Base-by-base conservation (phyloP, 345 rosid genomes). In the Hevea brasiliensis region DNA sequence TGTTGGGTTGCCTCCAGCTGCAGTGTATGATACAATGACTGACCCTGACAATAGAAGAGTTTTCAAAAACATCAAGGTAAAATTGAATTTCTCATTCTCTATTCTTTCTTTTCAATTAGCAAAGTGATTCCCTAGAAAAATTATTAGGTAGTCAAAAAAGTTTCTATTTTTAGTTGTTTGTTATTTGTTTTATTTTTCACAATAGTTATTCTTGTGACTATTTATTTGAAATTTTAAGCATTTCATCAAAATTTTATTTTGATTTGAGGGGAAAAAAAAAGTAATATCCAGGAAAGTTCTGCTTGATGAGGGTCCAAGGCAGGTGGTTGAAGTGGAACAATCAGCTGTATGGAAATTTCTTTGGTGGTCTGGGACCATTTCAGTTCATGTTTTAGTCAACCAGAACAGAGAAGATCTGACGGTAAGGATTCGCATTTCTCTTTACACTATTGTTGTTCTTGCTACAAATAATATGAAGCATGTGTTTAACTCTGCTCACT, bases 281-380 rank as follows among this genome's bases (percentile, higher is more conserved):
- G 97, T 92, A 63, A 61, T 89, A 75, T 88, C 93, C 13, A 74
- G 98, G 71, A 85, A 68, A 77, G 90, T 94, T 47, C 72, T 92
- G 81, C 72, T 89, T 18, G 92, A 92, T 81, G 97, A 92, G 61
- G 97, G 97, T 62, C 74, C 72, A 23, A 85, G 97, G 73, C 97
- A 92, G 82, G 89, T 94, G 72, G 97, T 92, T 66, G 97, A 94
- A 63, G 76, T 92, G 55, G 97, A 92, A 73, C 98, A 94, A 82
- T 89, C 97, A 29, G 97, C 97, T 63, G n/a, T 87, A 65, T 94
- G 97, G 97, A 94, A 78, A 82, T 94, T 94, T 73, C 95, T 94
- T 20, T 94, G 96, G 97, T 90, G 98, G 95, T 92, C 98, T 17
- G 93, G 97, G 75, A 86, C 92, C 15, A 88, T 94, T 68, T 87